Evolutionary conservation across 257 asterid genomes (phyloP).

Genomic region (Cynanchum wilfordii): DNA sequence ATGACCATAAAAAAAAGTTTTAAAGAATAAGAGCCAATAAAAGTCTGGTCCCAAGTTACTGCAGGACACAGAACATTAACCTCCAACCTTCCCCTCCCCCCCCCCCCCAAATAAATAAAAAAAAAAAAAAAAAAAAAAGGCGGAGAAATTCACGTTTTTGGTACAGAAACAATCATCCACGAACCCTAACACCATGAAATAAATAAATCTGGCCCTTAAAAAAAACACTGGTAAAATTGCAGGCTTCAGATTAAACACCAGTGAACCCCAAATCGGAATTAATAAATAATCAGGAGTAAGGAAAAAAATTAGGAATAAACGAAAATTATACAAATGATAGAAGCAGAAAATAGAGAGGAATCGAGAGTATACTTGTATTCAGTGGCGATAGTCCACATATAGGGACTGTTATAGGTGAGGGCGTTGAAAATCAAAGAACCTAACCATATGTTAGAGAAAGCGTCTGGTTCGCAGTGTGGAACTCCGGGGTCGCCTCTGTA

Average conservation of each 20-base stretch:
- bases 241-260: neutral
- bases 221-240: neutral
- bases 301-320: neutral
- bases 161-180: neutral
- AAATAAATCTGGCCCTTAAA: neutral
- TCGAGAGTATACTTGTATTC: conserved; percentile 56
- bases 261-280: neutral
- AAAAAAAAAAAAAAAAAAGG: neutral
- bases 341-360: neutral
- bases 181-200: neutral
- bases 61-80: neutral
- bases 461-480: conserved; percentile 65
- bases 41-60: neutral
- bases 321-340: neutral
- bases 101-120: too few relatives aligned
- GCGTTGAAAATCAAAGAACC: conserved; percentile 76
- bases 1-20: too few relatives aligned
- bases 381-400: conserved; percentile 79
- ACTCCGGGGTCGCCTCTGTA: conserved; percentile 97
- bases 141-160: neutral
- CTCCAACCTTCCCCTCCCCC: neutral
- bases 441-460: conserved; percentile 64
- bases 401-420: conserved; percentile 63
- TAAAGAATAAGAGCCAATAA: neutral
- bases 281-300: neutral